phyloP scores from a whole-genome alignment of 345 rosid species.

The Hevea brasiliensis region DNA sequence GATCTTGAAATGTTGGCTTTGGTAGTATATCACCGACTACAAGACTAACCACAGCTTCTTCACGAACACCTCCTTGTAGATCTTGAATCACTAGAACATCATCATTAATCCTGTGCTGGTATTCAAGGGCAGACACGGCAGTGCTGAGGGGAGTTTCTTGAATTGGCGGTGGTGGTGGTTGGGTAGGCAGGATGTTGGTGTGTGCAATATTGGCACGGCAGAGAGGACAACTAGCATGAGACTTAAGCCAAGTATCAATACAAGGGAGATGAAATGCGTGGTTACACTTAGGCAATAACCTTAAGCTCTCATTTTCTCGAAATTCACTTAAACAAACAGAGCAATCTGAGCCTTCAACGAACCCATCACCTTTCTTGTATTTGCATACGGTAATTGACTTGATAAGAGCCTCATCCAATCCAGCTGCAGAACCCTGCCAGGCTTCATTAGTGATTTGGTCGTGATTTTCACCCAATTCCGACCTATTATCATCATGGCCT shows the following conservation, averaged over 20 bases:
- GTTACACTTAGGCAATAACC: conserved; percentile 68
- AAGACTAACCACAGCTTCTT: conserved; percentile 26
- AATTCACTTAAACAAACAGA: conserved; percentile 80
- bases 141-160: conserved; percentile 4
- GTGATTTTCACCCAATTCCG: conserved; percentile 12
- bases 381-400: conserved; percentile 57
- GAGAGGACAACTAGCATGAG: conserved; percentile 83
- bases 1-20: conserved; percentile 15
- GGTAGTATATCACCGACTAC: conserved; percentile 5
- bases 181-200: conserved; percentile 15
- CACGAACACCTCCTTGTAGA: conserved; percentile 28
- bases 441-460: conserved; percentile 20
- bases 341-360: conserved; percentile 62
- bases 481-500: conserved; percentile 2
- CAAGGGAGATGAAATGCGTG: conserved; percentile 90
- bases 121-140: conserved; percentile 13
- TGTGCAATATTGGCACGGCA: conserved; percentile 57
- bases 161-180: not conserved
- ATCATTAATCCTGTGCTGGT: conserved; percentile 29
- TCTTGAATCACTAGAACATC: conserved; percentile 42
- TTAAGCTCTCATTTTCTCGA: conserved; percentile 61
- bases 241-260: conserved; percentile 79
- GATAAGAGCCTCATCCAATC: conserved; percentile 58
- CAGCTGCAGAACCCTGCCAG: conserved; percentile 20
- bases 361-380: conserved; percentile 53